These are phyloP conservation scores for Lactarius trivialis DNA, from an alignment of 768 basidiomycete species.

Conservation along the genomic window DNA sequence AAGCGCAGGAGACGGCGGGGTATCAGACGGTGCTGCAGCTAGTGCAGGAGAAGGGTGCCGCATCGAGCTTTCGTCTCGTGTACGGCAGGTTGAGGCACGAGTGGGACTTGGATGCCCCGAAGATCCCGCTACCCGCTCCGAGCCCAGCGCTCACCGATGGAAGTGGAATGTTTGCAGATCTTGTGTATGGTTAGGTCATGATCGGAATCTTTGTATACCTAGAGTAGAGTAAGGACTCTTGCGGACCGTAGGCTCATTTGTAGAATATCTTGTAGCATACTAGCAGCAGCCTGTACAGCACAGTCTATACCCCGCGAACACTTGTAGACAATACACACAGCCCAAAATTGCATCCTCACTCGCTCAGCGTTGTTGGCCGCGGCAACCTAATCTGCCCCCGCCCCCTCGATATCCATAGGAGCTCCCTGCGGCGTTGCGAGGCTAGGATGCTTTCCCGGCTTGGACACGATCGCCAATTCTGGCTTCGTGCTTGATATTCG, in stretches of 20 bases:
- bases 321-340: conserved; percentile 7
- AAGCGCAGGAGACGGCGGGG: conserved; percentile 38
- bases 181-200: conserved; percentile 28
- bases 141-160: conserved; percentile 30
- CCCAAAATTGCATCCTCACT: background rate
- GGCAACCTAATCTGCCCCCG: conserved; percentile 18
- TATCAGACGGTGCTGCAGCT: conserved; percentile 57
- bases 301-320: conserved; percentile 9
- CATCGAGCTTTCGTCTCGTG: conserved; percentile 72
- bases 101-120: conserved; percentile 58
- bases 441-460: conserved; percentile 50
- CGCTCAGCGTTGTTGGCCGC: background rate
- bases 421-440: conserved; percentile 23
- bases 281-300: conserved; percentile 10
- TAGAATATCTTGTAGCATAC: conserved; percentile 24
- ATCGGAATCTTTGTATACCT: conserved; percentile 4
- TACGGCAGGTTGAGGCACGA: conserved; percentile 56
- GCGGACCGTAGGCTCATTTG: conserved; percentile 11
- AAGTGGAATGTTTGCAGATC: conserved; percentile 30
- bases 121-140: conserved; percentile 22
- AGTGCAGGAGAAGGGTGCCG: conserved; percentile 81
- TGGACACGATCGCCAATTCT: conserved; percentile 43
- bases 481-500: conserved; percentile 60
- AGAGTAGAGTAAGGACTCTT: background rate
- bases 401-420: conserved; percentile 24